These are phyloP conservation scores for Phytophthora macrochlamydospora DNA, from an alignment of 352 stramenopile species.

Conservation along the genomic window DNA sequence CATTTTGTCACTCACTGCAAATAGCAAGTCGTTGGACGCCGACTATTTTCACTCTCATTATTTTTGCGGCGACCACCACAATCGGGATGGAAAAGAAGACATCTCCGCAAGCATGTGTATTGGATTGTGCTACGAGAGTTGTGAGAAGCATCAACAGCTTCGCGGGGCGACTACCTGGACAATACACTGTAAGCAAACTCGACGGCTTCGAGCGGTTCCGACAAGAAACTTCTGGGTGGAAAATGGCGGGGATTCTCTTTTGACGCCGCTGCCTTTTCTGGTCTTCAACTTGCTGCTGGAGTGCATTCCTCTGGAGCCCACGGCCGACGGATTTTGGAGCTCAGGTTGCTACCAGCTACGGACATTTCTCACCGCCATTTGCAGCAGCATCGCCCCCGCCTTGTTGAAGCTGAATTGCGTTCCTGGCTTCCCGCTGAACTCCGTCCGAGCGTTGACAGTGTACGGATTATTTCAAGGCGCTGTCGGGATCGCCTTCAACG, in stretches of 20 bases:
- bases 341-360: slow-evolving; percentile 29
- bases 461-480: slow-evolving; percentile 18
- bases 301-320: slow-evolving; percentile 26
- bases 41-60: background rate
- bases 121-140: background rate
- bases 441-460: slow-evolving; percentile 3
- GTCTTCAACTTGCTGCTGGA: slow-evolving; percentile 30
- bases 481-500: slow-evolving; percentile 21
- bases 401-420: slow-evolving; percentile 27
- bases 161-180: slow-evolving; percentile 21
- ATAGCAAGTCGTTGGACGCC: background rate
- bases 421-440: slow-evolving; percentile 13
- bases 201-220: slow-evolving; percentile 23
- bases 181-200: slow-evolving; percentile 40
- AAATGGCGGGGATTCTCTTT: slow-evolving; percentile 15
- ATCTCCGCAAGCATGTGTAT: background rate
- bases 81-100: too few relatives aligned
- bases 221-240: background rate
- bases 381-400: slow-evolving; percentile 4
- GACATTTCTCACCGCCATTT: slow-evolving; percentile 10
- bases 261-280: slow-evolving; percentile 29
- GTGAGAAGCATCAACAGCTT: background rate
- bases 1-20: background rate
- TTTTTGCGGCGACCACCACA: too few relatives aligned
- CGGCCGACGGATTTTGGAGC: slow-evolving; percentile 6